Base-by-base conservation (phyloP, 306 rosid genomes). In the Arachis stenosperma region DNA sequence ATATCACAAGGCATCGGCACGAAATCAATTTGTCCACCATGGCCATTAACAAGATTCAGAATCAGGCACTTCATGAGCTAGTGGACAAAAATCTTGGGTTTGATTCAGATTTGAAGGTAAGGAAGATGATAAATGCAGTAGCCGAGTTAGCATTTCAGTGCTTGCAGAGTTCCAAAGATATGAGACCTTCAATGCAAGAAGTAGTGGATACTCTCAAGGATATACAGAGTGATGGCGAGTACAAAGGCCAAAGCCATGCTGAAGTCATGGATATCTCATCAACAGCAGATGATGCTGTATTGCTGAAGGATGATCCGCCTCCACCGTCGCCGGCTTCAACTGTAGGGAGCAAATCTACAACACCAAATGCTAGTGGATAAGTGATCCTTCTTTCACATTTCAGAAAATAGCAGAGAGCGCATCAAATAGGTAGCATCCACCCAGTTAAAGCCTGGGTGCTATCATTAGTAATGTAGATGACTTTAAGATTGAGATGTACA, bases 121-220 rank as follows among this genome's bases (percentile, higher is more conserved):
- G 61, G 81, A 82, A 83, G 44, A 88, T 76, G 90, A 85, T 93
- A 30, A 84, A 71, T 75, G 89, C 86, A 2, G 89, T 85, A 15
- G 97, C 91, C 0, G 98, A 93, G 81, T 62, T 93, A 62, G 97
- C 97, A 1, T 93, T 85, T 81, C 89, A 65, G 79, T 93, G 98
- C 69, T 61, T 93, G 71, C 97, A 93, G 58, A 68, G 75, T 62
- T 75, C 78, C 44, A 91, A 83, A 53, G 96, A 89, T 1, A 39
- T 76, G 83, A 86, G 98, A 67, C 97, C 98, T 36, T 69, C 82
- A 3, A 93, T 91, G 98, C 53, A 3, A 30, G 87, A 83, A 65
- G 94, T 91, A 73, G 15, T 72, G 52, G 85, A 83, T 2, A 75
- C 70, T 13, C 86, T 94, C 3, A 69, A 50, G 71, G 77, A 75